Evolutionary conservation across 106 monocot genomes (phyloP), one percentile per base, ranked within the genome.

Genomic region (Narthecium ossifragum): DNA sequence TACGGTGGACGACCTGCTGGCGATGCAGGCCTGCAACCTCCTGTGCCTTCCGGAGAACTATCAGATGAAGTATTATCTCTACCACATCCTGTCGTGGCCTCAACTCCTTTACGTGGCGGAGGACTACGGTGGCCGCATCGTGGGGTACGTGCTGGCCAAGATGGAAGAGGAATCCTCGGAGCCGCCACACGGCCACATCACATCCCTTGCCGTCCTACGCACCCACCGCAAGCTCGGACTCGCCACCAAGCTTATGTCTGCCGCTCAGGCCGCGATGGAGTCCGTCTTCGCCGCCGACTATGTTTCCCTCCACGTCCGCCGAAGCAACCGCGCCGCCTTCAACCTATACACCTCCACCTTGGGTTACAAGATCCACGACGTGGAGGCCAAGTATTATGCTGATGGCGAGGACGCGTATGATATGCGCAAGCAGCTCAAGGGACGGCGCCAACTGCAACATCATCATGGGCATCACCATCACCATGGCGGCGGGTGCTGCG

Each of bases 41-140:
- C 64, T 85, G 33, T 85, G 85, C 73, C 62, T 85, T 17, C 85
- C 85, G 26, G 85, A 85, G 77, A 85, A 85, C 55, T 85, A 85
- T 61, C 85, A 85, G 73, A 85, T 81, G 85, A 85, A 81, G 73
- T 85, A 81, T 70, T 85, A 85, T 62, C 58, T 85, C 59, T 85
- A 85, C 67, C 85, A 85, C 70, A 80, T 85, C 53, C 85, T 85
- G 27, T 85, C 80, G 4, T 85, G 85, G 85, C 85, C 85, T 31
- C 85, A 85, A 67, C 73, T 85, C 26, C 85, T 85, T 29, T 85
- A 73, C 73, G 85, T 81, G 5, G 85, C 85, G 17, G 85, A 85
- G 51, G 81, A 78, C 57, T 81, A 81, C 66, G 85, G 81, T 21
- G 78, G 85, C 23, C 62, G 68, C 65, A 86, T 86, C 71, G 80